Percentiles rank a stretch among this genome's conserved stretches.
phyloP scores from a whole-genome alignment of 2,329 filamentous ascomycete species.

The Fusarium dimerum region DNA sequence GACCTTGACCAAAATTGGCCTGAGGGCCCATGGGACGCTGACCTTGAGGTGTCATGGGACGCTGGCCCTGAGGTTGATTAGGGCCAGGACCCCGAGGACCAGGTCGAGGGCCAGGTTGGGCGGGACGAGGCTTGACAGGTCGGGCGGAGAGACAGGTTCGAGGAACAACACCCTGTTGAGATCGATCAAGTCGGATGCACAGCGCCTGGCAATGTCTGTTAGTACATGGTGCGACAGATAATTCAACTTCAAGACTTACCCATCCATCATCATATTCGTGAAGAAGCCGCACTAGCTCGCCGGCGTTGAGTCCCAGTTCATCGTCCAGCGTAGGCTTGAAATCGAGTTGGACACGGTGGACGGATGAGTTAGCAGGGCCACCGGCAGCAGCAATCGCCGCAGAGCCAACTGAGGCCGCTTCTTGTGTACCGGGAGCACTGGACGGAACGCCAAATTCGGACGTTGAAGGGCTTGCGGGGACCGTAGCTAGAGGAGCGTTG shows the following conservation, averaged over 20 bases:
- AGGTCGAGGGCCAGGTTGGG: slow-evolving; percentile 47
- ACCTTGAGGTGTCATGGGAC: slow-evolving; percentile 23
- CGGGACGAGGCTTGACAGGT: slow-evolving; percentile 80
- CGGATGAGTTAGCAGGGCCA: slow-evolving; percentile 61
- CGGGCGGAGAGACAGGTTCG: slow-evolving; percentile 91
- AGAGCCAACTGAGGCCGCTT: slow-evolving; percentile 48
- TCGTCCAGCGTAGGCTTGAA: slow-evolving; percentile 93
- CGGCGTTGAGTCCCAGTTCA: slow-evolving; percentile 78
- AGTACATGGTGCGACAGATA: slow-evolving; percentile 16
- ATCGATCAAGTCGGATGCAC: slow-evolving; percentile 86
- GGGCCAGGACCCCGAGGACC: slow-evolving; percentile 39
- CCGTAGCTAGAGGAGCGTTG: slow-evolving; percentile 33
- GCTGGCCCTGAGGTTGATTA: slow-evolving; percentile 17
- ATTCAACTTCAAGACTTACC: slow-evolving; percentile 58
- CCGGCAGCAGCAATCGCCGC: slow-evolving; percentile 64
- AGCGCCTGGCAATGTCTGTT: slow-evolving; percentile 64
- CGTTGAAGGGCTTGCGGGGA: slow-evolving; percentile 60
- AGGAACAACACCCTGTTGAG: slow-evolving; percentile 88
- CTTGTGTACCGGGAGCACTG: slow-evolving; percentile 46
- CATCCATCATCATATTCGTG: slow-evolving; percentile 99
- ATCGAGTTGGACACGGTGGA: slow-evolving; percentile 92
- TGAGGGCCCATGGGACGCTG: slow-evolving; percentile 44
- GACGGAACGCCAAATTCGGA: slow-evolving; percentile 64
- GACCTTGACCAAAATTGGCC: slow-evolving; percentile 26
- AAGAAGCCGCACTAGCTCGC: slow-evolving; percentile 82